Conservation (phyloP, 2,329 filamentous ascomycete genomes). For the Calonectria fujianensis region DNA sequence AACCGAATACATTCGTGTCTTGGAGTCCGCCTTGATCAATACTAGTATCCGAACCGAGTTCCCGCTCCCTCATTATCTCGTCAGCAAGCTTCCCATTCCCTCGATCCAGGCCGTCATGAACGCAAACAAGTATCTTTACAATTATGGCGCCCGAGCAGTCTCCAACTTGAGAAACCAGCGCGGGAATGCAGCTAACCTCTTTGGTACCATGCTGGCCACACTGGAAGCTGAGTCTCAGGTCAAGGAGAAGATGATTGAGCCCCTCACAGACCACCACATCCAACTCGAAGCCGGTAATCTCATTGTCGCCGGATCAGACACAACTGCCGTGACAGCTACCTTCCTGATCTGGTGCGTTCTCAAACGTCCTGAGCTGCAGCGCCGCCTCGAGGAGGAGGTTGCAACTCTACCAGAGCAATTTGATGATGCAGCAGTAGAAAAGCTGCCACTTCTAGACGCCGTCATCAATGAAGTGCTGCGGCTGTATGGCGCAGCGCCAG, state of each 20-base stretch:
- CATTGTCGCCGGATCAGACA: conserved; percentile 42
- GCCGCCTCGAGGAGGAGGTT: conserved; percentile 29
- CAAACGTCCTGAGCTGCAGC: conserved; percentile 16
- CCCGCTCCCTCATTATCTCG: conserved; percentile 11
- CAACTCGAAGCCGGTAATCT: conserved; percentile 35
- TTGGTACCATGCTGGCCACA: conserved; percentile 26
- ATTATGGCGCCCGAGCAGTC: conserved; percentile 22
- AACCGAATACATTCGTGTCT: conserved; percentile 12
- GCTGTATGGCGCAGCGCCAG: conserved; percentile 45
- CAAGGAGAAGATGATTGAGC: background rate
- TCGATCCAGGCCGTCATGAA: conserved; percentile 15
- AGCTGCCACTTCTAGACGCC: conserved; percentile 32
- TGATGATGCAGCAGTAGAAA: conserved; percentile 26
- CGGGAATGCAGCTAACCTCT: conserved; percentile 22
- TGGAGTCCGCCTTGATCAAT: conserved; percentile 17
- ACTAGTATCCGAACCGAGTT: conserved; percentile 20
- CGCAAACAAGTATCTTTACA: conserved; percentile 16
- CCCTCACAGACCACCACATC: conserved; percentile 27
- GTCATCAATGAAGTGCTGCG: conserved; percentile 43
- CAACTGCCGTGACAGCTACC: conserved; percentile 37
- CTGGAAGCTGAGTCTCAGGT: conserved; percentile 3
- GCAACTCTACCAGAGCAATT: conserved; percentile 13
- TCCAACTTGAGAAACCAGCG: conserved; percentile 24
- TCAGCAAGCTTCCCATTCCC: conserved; percentile 20
- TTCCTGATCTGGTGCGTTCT: conserved; percentile 45